Percentiles rank a stretch among this genome's conserved stretches.
phyloP scores from a whole-genome alignment of 768 basidiomycete genomes.

The Rhodotorula kratochvilovae region DNA sequence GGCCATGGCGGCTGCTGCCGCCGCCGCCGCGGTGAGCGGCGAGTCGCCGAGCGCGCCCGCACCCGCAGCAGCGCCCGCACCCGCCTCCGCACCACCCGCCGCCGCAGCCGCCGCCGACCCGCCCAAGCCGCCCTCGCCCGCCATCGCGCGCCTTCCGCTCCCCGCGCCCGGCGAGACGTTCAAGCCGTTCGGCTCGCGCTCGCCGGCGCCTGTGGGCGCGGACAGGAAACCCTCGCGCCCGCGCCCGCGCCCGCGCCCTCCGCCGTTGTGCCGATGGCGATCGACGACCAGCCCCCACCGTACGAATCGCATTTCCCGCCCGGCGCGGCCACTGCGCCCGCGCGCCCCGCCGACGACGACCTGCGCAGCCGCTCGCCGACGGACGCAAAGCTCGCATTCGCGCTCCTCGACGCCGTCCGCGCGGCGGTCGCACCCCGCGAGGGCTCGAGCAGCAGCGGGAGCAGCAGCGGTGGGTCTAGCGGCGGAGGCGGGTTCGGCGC shows the following conservation, averaged over 20 bases:
- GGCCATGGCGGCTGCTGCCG: slow-evolving; percentile 3
- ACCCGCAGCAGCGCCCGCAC: background rate
- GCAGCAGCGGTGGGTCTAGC: background rate
- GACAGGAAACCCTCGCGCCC: too few relatives aligned
- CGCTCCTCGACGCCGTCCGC: slow-evolving; percentile 19
- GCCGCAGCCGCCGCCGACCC: background rate
- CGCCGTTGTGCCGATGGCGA: too few relatives aligned
- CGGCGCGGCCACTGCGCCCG: background rate
- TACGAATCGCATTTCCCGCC: slow-evolving; percentile 22
- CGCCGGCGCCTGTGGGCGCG: background rate
- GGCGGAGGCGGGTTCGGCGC: background rate
- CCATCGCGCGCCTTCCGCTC: background rate
- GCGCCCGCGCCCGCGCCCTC: too few relatives aligned
- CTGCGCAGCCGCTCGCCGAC: background rate
- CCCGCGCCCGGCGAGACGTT: background rate
- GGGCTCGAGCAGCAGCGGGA: background rate
- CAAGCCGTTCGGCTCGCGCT: background rate
- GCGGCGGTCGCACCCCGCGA: background rate
- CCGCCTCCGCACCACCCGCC: background rate
- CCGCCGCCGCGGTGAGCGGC: background rate
- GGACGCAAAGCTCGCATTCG: slow-evolving; percentile 13
- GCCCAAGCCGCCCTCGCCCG: background rate
- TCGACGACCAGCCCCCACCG: slow-evolving; percentile 3
- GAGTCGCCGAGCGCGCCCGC: background rate
- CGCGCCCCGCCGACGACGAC: background rate